A percentile compares a stretch with the other conserved stretches of the same genome.
Evolutionary conservation across 2,329 filamentous ascomycete genomes (phyloP).

Genomic region (Ophiocordyceps polyrhachis-furcata): DNA sequence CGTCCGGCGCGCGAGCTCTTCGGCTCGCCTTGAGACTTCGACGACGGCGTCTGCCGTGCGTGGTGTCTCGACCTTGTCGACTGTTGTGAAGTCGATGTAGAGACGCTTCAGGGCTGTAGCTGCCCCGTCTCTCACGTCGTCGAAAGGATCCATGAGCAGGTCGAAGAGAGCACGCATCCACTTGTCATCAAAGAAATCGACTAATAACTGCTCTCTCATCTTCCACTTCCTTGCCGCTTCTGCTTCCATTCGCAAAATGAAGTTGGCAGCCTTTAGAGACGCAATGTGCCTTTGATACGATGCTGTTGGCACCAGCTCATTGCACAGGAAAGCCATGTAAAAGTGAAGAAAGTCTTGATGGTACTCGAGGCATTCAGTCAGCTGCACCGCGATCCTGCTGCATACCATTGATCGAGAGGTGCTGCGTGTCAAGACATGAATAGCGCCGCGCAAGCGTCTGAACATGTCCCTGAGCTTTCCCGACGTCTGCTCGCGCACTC

Average conservation of each 20-base stretch:
- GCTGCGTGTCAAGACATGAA: constrained; percentile 32
- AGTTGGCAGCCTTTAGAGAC: constrained; percentile 49
- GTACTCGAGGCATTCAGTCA: constrained; percentile 21
- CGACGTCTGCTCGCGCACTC: constrained; percentile 66
- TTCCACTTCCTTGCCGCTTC: constrained; percentile 27
- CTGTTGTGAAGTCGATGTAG: constrained; percentile 19
- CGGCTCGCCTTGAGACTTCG: constrained; percentile 31
- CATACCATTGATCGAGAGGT: constrained; percentile 16
- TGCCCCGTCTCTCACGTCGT: constrained; percentile 58
- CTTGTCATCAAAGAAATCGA: constrained; percentile 22
- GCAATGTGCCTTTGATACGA: constrained; percentile 85
- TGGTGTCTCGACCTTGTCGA: constrained; percentile 5
- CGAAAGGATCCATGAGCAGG: constrained; percentile 74
- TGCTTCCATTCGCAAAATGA: constrained; percentile 52
- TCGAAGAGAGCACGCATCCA: constrained; percentile 54
- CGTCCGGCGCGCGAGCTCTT: constrained; percentile 44
- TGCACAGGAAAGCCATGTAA: constrained; percentile 54
- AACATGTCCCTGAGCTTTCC: constrained; percentile 59
- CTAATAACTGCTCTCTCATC: constrained; percentile 19
- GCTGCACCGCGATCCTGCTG: constrained; percentile 19
- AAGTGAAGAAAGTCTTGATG: constrained; percentile 51
- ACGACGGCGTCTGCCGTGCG: constrained; percentile 16
- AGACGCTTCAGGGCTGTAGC: constrained; percentile 29
- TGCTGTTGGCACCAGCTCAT: constrained; percentile 59
- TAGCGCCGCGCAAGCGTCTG: constrained; percentile 51